A percentile compares a stretch with the other conserved stretches of the same genome.
phyloP scores from a whole-genome alignment of 129 eudicot genomes.

The Centaurea solstitialis region DNA sequence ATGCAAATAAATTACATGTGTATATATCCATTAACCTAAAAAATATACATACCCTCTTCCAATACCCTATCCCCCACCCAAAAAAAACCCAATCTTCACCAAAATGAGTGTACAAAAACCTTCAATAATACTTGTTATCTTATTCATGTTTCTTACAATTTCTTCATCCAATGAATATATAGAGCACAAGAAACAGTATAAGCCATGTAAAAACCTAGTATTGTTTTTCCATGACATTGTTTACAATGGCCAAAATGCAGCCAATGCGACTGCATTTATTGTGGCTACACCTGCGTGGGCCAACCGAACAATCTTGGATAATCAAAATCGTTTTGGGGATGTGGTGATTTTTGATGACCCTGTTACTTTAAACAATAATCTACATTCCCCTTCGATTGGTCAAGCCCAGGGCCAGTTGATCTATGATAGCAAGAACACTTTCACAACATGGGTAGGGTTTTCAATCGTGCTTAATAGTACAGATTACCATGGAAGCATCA shows the following conservation, averaged over 20 bases:
- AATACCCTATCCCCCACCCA: too few relatives aligned
- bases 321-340: constrained; percentile 44
- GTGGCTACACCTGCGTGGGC: constrained; percentile 61
- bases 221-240: constrained; percentile 63
- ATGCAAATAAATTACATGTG: too few relatives aligned
- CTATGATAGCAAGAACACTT: constrained; percentile 48
- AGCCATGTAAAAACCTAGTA: constrained; percentile 59
- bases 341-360: constrained; percentile 71
- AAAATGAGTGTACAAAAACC: constrained; percentile 10
- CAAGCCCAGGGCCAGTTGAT: constrained; percentile 68
- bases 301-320: constrained; percentile 41
- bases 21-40: too few relatives aligned
- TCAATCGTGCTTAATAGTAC: constrained; percentile 59
- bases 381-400: constrained; percentile 57
- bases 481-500: constrained; percentile 49
- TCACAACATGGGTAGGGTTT: constrained; percentile 59
- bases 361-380: constrained; percentile 61
- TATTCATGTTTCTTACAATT: constrained; percentile 24
- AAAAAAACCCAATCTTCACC: background rate
- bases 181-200: constrained; percentile 17
- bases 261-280: constrained; percentile 59
- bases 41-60: too few relatives aligned
- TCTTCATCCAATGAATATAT: constrained; percentile 4
- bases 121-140: background rate
- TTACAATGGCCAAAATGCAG: constrained; percentile 54